Evolutionary conservation across 768 basidiomycete genomes (phyloP), one percentile per base, ranked within the genome.

Genomic region (Boletus barrowsii): DNA sequence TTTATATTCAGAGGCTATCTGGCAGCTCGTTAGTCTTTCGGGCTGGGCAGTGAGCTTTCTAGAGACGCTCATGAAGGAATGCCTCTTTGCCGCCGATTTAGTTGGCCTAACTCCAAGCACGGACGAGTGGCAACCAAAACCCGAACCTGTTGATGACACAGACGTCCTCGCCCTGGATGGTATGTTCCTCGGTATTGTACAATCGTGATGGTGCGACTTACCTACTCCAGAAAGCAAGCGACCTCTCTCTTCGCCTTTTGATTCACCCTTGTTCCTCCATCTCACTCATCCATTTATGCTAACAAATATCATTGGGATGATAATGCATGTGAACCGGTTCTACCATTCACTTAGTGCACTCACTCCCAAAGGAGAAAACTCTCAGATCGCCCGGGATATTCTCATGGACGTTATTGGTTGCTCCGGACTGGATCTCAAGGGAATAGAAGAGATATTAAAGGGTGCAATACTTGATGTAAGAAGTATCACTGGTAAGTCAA

Each of bases 11-110:
- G 89, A 83, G 49, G 81, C 85, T 35, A 77, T 83, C 26, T 91
- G 90, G 90, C 84, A 87, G 57, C 75, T 91, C 14, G 79, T 84
- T 43, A 80, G 78, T 10, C 62, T 90, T 43, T 81, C 79, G 1
- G 72, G 71, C 9, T 92, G 87, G 88, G 65, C 81, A 42, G 71
- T 89, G 26, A 69, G 70, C 33, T 83, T 89, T 58, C 57, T 83
- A 18, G 86, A 88, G 64, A 79, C 71, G 48, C 65, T 92, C 5
- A 66, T 90, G 68, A 86, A 81, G 50, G 78, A 76, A 54, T 79
- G 76, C 35, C 65, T 80, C 2, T 68, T 72, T 45, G 64, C 72
- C 3, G 68, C 63, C 4, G 73, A 74, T 51, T 37, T 59, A 15
- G 46, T 53, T 2, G 65, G 59, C 26, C 41, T 44, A 8, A 50